Conservation (phyloP, 768 basidiomycete species). For the Kwoniella europaea region DNA sequence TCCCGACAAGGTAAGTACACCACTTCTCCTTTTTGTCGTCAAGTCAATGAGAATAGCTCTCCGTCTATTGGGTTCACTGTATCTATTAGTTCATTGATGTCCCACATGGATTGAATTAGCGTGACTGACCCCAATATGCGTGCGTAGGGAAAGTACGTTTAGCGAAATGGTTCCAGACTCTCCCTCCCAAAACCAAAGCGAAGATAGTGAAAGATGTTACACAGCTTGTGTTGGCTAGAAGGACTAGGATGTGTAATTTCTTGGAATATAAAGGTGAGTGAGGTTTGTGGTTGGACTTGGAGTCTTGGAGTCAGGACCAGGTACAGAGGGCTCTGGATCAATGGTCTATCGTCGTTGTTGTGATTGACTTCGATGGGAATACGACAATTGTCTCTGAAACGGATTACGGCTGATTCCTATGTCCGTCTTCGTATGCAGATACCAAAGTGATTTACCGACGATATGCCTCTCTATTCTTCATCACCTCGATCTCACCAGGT, state of each 20-base stretch:
- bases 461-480: conserved; percentile 95
- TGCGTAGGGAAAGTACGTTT: conserved; percentile 83
- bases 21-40: background rate
- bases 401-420: too few species aligned
- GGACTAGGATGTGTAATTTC: conserved; percentile 93
- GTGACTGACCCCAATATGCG: background rate
- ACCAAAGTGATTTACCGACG: conserved; percentile 90
- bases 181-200: conserved; percentile 76
- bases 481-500: conserved; percentile 76
- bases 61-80: background rate
- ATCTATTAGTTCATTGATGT: conserved; percentile 1
- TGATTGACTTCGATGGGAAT: too few species aligned
- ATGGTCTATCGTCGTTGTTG: too few species aligned
- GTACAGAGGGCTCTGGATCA: too few species aligned
- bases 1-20: conserved; percentile 73
- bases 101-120: background rate
- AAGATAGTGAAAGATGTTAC: conserved; percentile 97
- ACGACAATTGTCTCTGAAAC: too few species aligned
- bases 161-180: conserved; percentile 92
- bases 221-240: conserved; percentile 83
- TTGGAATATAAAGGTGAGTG: conserved; percentile 89
- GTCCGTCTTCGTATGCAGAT: conserved; percentile 59
- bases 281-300: too few species aligned
- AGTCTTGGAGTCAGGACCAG: too few species aligned
- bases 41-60: too few species aligned